Evolutionary conservation across 208 protist genomes (phyloP), one percentile per base, ranked within the genome.

Genomic region (Trypanosoma grayi): DNA sequence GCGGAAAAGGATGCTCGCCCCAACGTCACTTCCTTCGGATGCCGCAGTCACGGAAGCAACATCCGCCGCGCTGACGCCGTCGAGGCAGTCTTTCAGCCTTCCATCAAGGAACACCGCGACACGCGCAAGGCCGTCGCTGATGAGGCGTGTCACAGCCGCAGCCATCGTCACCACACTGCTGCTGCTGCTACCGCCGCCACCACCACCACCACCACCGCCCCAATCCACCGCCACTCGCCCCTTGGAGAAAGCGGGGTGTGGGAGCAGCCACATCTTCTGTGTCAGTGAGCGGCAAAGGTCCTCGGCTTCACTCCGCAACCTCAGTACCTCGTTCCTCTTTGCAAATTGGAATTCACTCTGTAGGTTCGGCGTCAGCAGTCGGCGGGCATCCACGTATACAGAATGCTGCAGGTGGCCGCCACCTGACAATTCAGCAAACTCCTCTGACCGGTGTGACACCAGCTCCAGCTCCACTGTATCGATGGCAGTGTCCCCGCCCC

Each of bases 401-500:
- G 79, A 87, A 55, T 92, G 81, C 16, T 44, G 41, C 13, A 91
- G 25, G 16, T 45, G 28, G n/a, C 28, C 14, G 24, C 20, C 25
- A n/a, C n/a, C n/a, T n/a, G 51, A 54, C 2, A 67, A 9, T 9
- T 50, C 51, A 25, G 24, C 37, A 52, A 77, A 80, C 52, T 88
- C 72, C 27, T 85, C 81, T 24, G 68, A 66, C 50, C 75, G 78
- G 56, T 85, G 69, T 14, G 53, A 70, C n/a, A 87, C 75, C 2
- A 85, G 44, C 24, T 73, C 56, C 6, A 92, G 44, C 70, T 88
- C 85, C 41, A 92, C 75, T 40, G 73, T 55, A n/a, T 75, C 70
- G 30, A 85, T 20, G n/a, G 75, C 66, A 22, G 27, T 50, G 27
- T 47, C 24, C 24, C 33, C 27, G 10, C 14, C 30, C 14, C 43